Evolutionary conservation across 441 rosid genomes (phyloP), one percentile per base, ranked within the genome.

Genomic region (Brassica hybrid): DNA sequence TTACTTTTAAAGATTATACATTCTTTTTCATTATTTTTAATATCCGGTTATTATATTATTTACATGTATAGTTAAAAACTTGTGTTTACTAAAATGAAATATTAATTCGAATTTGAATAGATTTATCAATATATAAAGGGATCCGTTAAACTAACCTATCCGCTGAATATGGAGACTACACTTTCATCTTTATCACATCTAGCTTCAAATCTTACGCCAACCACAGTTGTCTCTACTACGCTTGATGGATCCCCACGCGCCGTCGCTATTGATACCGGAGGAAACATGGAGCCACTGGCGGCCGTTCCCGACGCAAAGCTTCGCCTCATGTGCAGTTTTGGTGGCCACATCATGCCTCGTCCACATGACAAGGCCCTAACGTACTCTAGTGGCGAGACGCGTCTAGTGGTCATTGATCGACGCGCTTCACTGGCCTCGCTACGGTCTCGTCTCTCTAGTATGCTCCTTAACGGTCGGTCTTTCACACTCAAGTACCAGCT

Each of bases 401-500:
- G 89, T 34, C 71, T 90, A 0, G 84, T 86, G 7, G 86, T 79
- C 6, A 80, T 90, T 18, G 94, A 90, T 76, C 94, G 89, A 58
- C 81, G 80, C 64, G 75, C 90, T 8, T 82, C 88, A 2, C 82
- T 87, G 56, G 62, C 83, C 7, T 83, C 81, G 57, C 77, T 90
- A 71, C 78, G 80, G 72, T 64, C 79, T 50, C 92, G 87, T 17
- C 86, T 90, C 84, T 90, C 94, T 0, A 81, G 74, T 23, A 80
- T 86, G 59, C 88, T 90, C 70, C 87, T 90, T 74, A 79, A 52
- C 56, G 83, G 87, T 48, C 85, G 94, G 6, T 73, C 85, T 25
- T 90, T 90, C 81, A 81, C 88, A 9, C 83, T 88, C 71, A 90
- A 90, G 83, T 90, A 87, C 77, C 94, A 88, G 83, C 90, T 89